Base-by-base conservation (phyloP, 371 early-diverging fungal genomes). In the Caulochytrium protostelioides region DNA sequence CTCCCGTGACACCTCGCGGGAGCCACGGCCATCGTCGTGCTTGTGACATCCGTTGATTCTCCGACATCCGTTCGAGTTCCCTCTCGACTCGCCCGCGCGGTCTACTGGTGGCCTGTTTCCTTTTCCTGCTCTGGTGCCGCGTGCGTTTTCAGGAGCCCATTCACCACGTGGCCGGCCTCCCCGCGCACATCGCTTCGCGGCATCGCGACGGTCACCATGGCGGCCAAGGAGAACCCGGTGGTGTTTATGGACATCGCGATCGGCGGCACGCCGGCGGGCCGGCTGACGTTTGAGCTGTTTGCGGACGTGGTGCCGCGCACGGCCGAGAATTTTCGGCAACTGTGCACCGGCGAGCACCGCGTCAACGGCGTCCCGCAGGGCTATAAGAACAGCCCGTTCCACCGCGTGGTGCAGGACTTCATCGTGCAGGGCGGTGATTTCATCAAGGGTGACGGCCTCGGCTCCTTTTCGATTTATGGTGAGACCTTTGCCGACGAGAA, bases 351-450 rank as follows among this genome's bases (percentile, higher is more conserved):
- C 13, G 89, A 86, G 62, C 75, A 70, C 57, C 76, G 79, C 47
- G 59, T 65, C 38, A 71, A 79, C 44, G 75, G 83, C 7, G 50
- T 68, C 25, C 76, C 80, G 14, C 72, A 75, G 45, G 91, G 89
- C 8, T 98, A 78, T 65, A 85, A 86, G 52, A 73, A 71, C 44
- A 72, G 77, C 43, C 52, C 65, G 22, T 95, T 98, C 60, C 97
- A 95, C 68, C 71, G 92, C 70, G 19, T 60, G 15, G 44, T 59
- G 14, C 24, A 49, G 55, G 77, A 83, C 32, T 99, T 98, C 57
- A 97, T 99, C 91, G 72, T 94, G 4, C 99, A 98, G 51, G 98
- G 98, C 21, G 99, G 99, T 14, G 99, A 99, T 53, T 89, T 98
- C 41, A 30, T 81, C 14, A 79, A 75, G 47, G 53, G 51, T 15